Evolutionary conservation across 2,329 filamentous ascomycete genomes (phyloP), one percentile per base, ranked within the genome.

Genomic region (Chrysoporthe austroafricana): DNA sequence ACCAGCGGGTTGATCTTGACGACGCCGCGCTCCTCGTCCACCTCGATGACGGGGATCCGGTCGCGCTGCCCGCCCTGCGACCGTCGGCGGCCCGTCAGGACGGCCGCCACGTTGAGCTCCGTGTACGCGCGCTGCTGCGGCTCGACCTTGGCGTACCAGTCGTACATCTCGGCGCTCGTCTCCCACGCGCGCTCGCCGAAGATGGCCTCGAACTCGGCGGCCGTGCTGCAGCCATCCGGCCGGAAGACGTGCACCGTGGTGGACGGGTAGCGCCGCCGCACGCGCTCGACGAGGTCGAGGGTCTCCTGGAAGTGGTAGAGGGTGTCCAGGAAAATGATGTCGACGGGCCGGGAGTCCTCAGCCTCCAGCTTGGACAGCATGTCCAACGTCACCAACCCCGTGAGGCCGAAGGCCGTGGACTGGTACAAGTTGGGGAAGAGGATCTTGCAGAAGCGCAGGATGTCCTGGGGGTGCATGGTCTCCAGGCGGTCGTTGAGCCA

Each of bases 1-100:
- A 94, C 94, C 71, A 99, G 84, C 14, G 96, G 96, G 85, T 98
- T 99, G 87, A 99, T 91, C 86, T 99, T 99, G 85, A 98, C 88
- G 72, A 98, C 86, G 64, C 93, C 93, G 39, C 91, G 88, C 78
- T 97, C 95, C 70, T 88, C 86, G 77, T 97, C 94, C 36, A 98
- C 83, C 80, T 99, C 96, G 75, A 99, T 88, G 76, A 99, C 92
- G 76, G 94, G 91, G 71, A 99, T 89, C 75, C 91, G 90, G 71
- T 94, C 94, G 69, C 96, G 91, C 83, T 96, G 93, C 71, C 94
- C 95, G 70, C 96, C 96, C 81, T 99, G 96, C 71, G 93, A 96
- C 73, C 93, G 89, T 70, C 96, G 89, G 68, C 96, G 93, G 64
- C 96, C 96, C 58, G 96, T 99, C 72, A 99, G 85, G 63, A 98